These are phyloP conservation scores for Pleurotus giganteus DNA, from an alignment of 768 basidiomycete genomes.

Conservation along the genomic window DNA sequence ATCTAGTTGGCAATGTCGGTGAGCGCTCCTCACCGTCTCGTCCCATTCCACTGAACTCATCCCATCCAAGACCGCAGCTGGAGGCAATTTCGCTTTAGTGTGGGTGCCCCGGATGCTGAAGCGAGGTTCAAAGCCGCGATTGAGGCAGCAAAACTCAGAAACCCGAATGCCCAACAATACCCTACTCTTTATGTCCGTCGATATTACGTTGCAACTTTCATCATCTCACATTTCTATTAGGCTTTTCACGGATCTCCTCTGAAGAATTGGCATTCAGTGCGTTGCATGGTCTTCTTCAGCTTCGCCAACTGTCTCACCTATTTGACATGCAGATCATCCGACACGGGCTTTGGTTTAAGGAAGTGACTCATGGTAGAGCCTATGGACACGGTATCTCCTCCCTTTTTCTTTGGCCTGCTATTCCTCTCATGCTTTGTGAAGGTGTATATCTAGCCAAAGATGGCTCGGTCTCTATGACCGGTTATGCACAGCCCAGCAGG, in stretches of 20 bases:
- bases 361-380: constrained; percentile 54
- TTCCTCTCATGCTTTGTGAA: constrained; percentile 21
- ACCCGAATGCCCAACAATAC: constrained; percentile 41
- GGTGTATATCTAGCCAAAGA: constrained; percentile 72
- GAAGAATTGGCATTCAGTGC: constrained; percentile 70
- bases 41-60: not conserved
- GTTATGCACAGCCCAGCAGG: constrained; percentile 35
- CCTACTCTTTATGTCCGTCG: constrained; percentile 45
- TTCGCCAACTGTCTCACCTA: not conserved
- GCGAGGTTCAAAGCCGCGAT: constrained; percentile 56
- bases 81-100: constrained; percentile 68
- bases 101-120: constrained; percentile 71
- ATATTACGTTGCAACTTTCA: not conserved
- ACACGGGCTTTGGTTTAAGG: constrained; percentile 67
- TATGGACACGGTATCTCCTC: constrained; percentile 53
- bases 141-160: constrained; percentile 30
- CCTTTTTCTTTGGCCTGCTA: not conserved
- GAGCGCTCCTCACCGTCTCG: constrained; percentile 10
- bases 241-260: constrained; percentile 70
- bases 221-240: constrained; percentile 24
- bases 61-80: constrained; percentile 38
- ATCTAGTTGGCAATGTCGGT: constrained; percentile 56
- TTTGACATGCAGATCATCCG: constrained; percentile 54
- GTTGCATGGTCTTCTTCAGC: constrained; percentile 10
- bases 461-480: constrained; percentile 42